Evolutionary conservation across 2,329 filamentous ascomycete species (phyloP), one percentile per base, ranked within the genome.

Genomic region (Microsporum audouinii): DNA sequence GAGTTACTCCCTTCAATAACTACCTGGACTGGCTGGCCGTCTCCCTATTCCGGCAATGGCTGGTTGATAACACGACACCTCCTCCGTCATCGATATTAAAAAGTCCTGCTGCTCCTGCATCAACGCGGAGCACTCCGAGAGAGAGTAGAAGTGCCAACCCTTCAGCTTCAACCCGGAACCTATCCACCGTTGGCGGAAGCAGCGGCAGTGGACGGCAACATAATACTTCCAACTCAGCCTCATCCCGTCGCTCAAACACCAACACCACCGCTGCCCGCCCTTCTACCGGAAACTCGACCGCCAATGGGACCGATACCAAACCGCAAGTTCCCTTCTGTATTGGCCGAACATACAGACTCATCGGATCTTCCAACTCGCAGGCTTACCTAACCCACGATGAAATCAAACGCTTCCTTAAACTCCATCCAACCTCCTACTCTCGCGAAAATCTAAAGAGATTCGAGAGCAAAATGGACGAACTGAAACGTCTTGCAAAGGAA

Each of bases 21-120:
- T 96, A 91, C 72, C 79, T 96, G 27, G 90, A 95, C 74, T 96
- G 91, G 91, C 82, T 96, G 5, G 90, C 85, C 17, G 84, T 96
- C 57, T 89, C 84, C 47, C 78, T 96, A 10, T 97, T 96, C 75
- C 83, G 92, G 2, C 90, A 96, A 73, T 96, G 91, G 91, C 80
- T 96, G 5, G 89, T 90, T 2, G 91, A 96, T 68, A 92, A 91
- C 72, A 95, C 89, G 3, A 87, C 88, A 1, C 87, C 89, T 0
- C 82, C 86, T 2, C 84, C 84, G 0, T 74, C 80, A 0, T 78
- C 81, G 1, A 74, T 79, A 63, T 65, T 77, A 66, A 73, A 77
- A 64, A 17, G 57, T n/a, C 39, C 23, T 2, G 12, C 36, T 29
- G 5, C 36, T 41, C 41, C 57, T 5, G n/a, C 17, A 12, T 33